These are phyloP conservation scores for Epichloe aotearoae DNA, from an alignment of 2,329 filamentous ascomycete genomes.

Conservation along the genomic window DNA sequence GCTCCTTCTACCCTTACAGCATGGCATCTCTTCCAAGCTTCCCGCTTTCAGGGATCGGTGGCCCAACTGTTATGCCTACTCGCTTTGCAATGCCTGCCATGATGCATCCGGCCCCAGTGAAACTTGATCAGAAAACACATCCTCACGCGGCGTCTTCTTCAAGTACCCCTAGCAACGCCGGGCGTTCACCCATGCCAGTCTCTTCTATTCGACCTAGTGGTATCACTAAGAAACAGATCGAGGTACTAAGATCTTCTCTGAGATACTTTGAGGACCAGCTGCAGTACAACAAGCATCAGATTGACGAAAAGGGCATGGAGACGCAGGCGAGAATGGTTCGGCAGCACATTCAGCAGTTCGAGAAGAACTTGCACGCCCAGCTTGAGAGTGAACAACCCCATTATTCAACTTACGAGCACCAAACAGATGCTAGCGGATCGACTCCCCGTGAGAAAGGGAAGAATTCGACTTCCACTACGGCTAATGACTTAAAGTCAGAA, in stretches of 20 bases:
- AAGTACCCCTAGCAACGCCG: constrained; percentile 5
- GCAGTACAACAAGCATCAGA: constrained; percentile 48
- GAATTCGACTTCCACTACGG: constrained; percentile 6
- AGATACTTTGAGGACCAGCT: constrained; percentile 45
- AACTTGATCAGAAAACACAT: constrained; percentile 8
- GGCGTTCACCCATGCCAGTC: constrained; percentile 26
- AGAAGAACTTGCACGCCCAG: constrained; percentile 31
- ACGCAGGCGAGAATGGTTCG: constrained; percentile 27
- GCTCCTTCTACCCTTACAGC: constrained; percentile 14
- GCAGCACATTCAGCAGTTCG: constrained; percentile 36
- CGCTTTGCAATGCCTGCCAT: constrained; percentile 5
- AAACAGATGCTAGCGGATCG: constrained; percentile 10
- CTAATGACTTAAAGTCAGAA: constrained; percentile 8
- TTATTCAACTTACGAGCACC: constrained; percentile 24
- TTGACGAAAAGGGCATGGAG: constrained; percentile 41
- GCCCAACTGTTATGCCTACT: constrained; percentile 5
- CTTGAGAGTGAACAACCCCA: constrained; percentile 30
- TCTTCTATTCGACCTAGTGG: constrained; percentile 49
- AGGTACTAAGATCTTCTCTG: constrained; percentile 36
- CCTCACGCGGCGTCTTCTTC: constrained; percentile 8
- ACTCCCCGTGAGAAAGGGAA: constrained; percentile 7
- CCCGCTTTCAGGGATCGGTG: constrained; percentile 13
- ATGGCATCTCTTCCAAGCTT: constrained; percentile 18
- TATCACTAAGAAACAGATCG: constrained; percentile 46
- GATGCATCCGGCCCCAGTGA: constrained; percentile 14